A percentile compares a stretch with the other conserved stretches of the same genome.
Evolutionary conservation across 108 stramenopile species (phyloP).

Genomic region (Skeletonema grethae): DNA sequence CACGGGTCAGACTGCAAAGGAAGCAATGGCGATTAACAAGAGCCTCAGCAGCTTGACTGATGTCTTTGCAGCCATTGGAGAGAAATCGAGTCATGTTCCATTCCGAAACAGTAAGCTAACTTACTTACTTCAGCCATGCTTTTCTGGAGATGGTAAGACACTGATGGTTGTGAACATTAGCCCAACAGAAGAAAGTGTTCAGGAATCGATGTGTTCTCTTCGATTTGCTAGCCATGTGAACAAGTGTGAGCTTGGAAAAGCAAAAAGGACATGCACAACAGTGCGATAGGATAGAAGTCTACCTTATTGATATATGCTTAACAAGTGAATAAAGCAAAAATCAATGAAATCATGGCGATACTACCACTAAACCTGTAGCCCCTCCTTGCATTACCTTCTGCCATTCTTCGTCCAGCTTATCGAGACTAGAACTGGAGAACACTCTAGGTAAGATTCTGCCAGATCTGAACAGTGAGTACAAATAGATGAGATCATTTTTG

Average conservation of each 20-base stretch:
- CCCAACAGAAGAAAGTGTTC: slow-evolving; percentile 75
- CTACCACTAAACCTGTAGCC: slow-evolving; percentile 40
- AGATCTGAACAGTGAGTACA: slow-evolving; percentile 29
- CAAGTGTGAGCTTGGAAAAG: slow-evolving; percentile 47
- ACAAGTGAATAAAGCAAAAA: background rate
- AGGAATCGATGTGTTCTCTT: slow-evolving; percentile 95
- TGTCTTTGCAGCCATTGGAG: slow-evolving; percentile 57
- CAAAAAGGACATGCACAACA: slow-evolving; percentile 10
- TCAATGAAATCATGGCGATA: slow-evolving; percentile 44
- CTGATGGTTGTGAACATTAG: slow-evolving; percentile 84
- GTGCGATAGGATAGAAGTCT: background rate
- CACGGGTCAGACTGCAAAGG: slow-evolving; percentile 50
- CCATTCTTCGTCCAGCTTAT: slow-evolving; percentile 63
- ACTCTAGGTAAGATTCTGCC: slow-evolving; percentile 61
- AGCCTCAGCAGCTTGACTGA: slow-evolving; percentile 72
- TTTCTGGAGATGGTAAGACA: slow-evolving; percentile 83
- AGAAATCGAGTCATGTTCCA: slow-evolving; percentile 48
- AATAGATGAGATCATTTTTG: background rate
- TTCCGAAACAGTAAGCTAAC: slow-evolving; percentile 88
- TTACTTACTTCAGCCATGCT: slow-evolving; percentile 73
- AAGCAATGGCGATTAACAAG: slow-evolving; percentile 79
- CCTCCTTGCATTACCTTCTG: slow-evolving; percentile 55
- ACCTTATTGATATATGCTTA: background rate
- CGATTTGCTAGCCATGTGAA: slow-evolving; percentile 77
- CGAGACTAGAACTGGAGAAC: slow-evolving; percentile 51